These are phyloP conservation scores for Talaromyces liani DNA, from an alignment of 495 filamentous ascomycete species.

Conservation along the genomic window DNA sequence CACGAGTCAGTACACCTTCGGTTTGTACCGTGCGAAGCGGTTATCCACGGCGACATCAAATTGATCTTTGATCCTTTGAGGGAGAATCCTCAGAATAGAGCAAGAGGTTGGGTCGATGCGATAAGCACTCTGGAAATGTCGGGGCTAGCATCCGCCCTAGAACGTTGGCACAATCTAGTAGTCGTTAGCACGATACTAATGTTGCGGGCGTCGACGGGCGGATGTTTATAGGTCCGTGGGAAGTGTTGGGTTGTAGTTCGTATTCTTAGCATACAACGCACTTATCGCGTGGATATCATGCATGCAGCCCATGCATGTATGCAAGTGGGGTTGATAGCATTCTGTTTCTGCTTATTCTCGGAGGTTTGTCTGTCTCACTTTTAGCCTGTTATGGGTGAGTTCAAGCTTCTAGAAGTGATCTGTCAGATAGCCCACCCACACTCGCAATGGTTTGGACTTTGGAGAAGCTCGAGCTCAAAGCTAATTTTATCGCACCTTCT, in stretches of 20 bases:
- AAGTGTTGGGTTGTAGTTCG: neutral
- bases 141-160: neutral
- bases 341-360: neutral
- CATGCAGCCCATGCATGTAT: neutral
- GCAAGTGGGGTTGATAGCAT: neutral
- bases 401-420: neutral
- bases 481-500: neutral
- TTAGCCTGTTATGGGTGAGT: neutral
- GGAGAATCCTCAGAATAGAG: neutral
- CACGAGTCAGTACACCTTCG: neutral
- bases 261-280: neutral
- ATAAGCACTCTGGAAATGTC: neutral
- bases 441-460: neutral
- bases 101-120: neutral
- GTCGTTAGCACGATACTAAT: neutral
- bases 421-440: neutral
- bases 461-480: neutral
- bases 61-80: neutral
- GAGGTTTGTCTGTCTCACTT: neutral
- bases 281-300: neutral
- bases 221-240: neutral
- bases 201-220: neutral
- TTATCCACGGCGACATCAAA: neutral
- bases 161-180: neutral
- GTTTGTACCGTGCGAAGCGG: neutral